phyloP scores from a whole-genome alignment of 371 early-diverging fungal species.

The Phascolomyces articulosus region DNA sequence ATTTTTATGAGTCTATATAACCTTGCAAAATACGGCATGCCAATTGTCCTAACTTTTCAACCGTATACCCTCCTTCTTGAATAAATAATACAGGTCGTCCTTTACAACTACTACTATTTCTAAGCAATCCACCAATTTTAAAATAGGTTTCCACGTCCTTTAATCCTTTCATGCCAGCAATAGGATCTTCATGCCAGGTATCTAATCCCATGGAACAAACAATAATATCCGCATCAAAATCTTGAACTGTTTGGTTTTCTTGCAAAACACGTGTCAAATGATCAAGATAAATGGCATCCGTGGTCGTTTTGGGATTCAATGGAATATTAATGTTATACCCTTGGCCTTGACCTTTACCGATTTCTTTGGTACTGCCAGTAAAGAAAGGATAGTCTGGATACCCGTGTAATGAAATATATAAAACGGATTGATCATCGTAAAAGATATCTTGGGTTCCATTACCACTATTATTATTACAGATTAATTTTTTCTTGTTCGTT shows the following conservation, averaged over 20 bases:
- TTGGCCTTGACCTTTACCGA: conserved; percentile 55
- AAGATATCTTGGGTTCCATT: conserved; percentile 79
- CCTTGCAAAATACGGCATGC: conserved; percentile 65
- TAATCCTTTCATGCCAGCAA: conserved; percentile 60
- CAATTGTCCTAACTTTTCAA: conserved; percentile 60
- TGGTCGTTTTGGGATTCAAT: conserved; percentile 47
- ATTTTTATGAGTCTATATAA: conserved; percentile 18
- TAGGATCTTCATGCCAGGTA: conserved; percentile 66
- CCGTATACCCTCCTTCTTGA: conserved; percentile 74
- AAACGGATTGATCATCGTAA: conserved; percentile 56
- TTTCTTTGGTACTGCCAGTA: conserved; percentile 65
- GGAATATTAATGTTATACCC: conserved; percentile 78
- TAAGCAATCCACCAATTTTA: conserved; percentile 56
- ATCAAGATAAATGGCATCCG: conserved; percentile 49
- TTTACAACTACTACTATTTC: conserved; percentile 23
- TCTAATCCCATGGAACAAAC: conserved; percentile 63
- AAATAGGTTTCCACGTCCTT: conserved; percentile 45
- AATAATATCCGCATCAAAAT: conserved; percentile 52
- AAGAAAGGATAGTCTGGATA: conserved; percentile 58
- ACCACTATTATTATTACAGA: conserved; percentile 45
- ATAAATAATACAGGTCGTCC: conserved; percentile 68
- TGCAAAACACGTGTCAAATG: conserved; percentile 31
- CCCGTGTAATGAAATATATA: conserved; percentile 64
- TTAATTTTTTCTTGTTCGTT: background rate
- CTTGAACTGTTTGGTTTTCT: conserved; percentile 20